These are phyloP conservation scores for Biscogniauxia marginata DNA, from an alignment of 2,329 filamentous ascomycete genomes.

Conservation along the genomic window DNA sequence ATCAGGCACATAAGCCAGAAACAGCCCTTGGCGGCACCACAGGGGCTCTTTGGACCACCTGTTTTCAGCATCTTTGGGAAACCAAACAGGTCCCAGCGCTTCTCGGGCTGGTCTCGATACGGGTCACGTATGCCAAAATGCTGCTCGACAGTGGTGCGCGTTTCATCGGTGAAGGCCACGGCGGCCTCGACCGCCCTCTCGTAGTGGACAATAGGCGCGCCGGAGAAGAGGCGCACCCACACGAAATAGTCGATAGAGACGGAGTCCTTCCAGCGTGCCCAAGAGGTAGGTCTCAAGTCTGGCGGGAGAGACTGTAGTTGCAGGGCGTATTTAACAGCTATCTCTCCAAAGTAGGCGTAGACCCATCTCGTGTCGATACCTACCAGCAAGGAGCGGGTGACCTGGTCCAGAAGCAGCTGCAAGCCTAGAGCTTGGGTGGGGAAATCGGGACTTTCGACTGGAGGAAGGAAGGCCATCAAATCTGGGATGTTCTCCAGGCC, in stretches of 20 bases:
- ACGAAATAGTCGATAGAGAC: conserved; percentile 28
- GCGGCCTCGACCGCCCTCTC: conserved; percentile 17
- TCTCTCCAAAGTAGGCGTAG: conserved; percentile 25
- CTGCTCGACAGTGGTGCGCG: conserved; percentile 22
- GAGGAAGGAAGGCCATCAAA: conserved; percentile 24
- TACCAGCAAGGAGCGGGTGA: conserved; percentile 20
- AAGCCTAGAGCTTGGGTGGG: conserved; percentile 28
- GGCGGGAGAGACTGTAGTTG: conserved; percentile 13
- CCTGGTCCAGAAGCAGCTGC: conserved; percentile 29
- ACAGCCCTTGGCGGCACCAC: conserved; percentile 16
- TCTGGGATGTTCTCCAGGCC: conserved; percentile 24
- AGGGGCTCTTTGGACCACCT: conserved; percentile 16
- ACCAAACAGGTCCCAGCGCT: conserved; percentile 20
- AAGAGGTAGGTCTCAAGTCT: conserved; percentile 16
- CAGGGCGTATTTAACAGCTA: conserved; percentile 18
- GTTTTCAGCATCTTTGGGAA: conserved; percentile 19
- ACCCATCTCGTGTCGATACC: conserved; percentile 28
- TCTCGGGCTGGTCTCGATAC: conserved; percentile 12
- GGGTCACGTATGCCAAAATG: conserved; percentile 19
- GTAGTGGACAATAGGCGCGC: conserved; percentile 27
- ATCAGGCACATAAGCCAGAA: conserved; percentile 28
- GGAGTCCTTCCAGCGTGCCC: conserved; percentile 16
- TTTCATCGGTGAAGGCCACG: conserved; percentile 19
- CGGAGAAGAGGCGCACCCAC: conserved; percentile 23
- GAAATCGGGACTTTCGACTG: conserved; percentile 19